A percentile compares a stretch with the other conserved stretches of the same genome.
Conservation (phyloP, 78 protist genomes). For the Neovahlkampfia damariscottae region DNA sequence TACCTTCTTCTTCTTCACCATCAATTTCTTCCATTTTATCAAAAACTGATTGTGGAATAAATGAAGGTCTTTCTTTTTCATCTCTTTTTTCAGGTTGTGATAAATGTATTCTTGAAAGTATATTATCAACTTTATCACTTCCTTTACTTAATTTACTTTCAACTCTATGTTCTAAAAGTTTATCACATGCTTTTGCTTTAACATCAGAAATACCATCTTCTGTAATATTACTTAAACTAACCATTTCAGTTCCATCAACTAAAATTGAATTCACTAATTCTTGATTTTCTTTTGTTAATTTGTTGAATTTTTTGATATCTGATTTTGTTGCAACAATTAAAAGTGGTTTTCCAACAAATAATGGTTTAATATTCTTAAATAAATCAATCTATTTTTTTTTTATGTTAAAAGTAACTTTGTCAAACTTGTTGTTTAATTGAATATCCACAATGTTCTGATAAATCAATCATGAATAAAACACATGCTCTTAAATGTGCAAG, state of each 20-base stretch:
- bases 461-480: conserved; percentile 87
- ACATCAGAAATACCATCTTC: conserved; percentile 76
- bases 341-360: conserved; percentile 95
- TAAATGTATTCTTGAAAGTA: conserved; percentile 56
- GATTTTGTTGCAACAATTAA: conserved; percentile 81
- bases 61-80: conserved; percentile 34
- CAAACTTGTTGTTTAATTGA: conserved; percentile 78
- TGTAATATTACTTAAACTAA: conserved; percentile 51
- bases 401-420: neutral
- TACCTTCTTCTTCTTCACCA: conserved; percentile 13
- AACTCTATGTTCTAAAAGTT: conserved; percentile 63
- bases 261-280: conserved; percentile 12
- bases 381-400: conserved; percentile 46
- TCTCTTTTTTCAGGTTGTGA: conserved; percentile 72
- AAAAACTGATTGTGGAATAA: conserved; percentile 33
- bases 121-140: neutral
- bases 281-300: conserved; percentile 47
- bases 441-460: conserved; percentile 90
- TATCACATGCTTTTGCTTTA: conserved; percentile 78
- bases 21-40: neutral
- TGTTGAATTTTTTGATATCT: conserved; percentile 55
- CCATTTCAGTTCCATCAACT: conserved; percentile 18
- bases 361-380: conserved; percentile 82
- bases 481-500: conserved; percentile 92
- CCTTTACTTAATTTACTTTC: conserved; percentile 33